Conservation (phyloP, 2,329 filamentous ascomycete species). For the Claviceps sp. region DNA sequence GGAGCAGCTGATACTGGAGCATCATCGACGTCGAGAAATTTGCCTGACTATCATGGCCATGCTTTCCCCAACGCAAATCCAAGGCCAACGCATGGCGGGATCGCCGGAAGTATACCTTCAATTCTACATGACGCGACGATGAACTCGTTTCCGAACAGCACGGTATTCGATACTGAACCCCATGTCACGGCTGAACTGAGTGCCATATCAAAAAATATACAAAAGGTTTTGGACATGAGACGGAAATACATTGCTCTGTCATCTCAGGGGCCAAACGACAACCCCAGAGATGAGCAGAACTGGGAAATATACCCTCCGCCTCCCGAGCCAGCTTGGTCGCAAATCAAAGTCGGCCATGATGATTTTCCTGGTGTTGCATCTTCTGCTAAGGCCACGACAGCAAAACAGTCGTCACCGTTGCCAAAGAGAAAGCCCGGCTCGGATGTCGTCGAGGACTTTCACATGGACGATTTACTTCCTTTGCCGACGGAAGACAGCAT, state of each 20-base stretch:
- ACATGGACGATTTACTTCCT: constrained; percentile 63
- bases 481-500: constrained; percentile 58
- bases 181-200: constrained; percentile 74
- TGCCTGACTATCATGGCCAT: neutral
- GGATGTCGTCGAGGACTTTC: constrained; percentile 86
- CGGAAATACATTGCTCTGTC: constrained; percentile 83
- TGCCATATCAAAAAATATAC: constrained; percentile 80
- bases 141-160: constrained; percentile 47
- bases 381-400: neutral
- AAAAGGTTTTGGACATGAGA: constrained; percentile 74
- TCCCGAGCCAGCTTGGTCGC: constrained; percentile 74
- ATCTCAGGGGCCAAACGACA: constrained; percentile 67
- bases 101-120: constrained; percentile 17
- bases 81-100: constrained; percentile 27
- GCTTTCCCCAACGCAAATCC: neutral
- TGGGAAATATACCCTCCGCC: constrained; percentile 90
- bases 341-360: constrained; percentile 12
- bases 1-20: constrained; percentile 5
- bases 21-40: neutral
- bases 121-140: constrained; percentile 36
- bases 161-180: constrained; percentile 58
- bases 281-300: constrained; percentile 69
- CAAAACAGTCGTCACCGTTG: constrained; percentile 21
- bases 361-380: constrained; percentile 7
- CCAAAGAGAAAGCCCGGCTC: constrained; percentile 72